These are phyloP conservation scores for Venturia pyrina DNA, from an alignment of 2,329 filamentous ascomycete species.

Conservation along the genomic window DNA sequence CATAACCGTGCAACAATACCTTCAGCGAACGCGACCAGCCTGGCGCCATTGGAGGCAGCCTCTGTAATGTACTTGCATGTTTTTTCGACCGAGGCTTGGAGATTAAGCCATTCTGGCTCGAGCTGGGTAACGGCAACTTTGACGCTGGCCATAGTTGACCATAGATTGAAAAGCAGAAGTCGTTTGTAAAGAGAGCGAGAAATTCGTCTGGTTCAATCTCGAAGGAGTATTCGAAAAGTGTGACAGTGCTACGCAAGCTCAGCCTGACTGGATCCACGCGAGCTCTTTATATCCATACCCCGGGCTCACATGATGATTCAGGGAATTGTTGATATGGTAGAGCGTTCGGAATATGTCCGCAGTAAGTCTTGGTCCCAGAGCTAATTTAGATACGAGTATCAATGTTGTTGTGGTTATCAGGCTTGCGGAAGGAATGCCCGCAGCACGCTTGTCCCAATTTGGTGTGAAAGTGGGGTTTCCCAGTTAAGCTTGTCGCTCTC, in stretches of 20 bases:
- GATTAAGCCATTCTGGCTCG: constrained; percentile 52
- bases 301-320: neutral
- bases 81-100: constrained; percentile 44
- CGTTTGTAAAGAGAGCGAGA: neutral
- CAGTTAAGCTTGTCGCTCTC: neutral
- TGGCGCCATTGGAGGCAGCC: constrained; percentile 43
- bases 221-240: neutral
- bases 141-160: constrained; percentile 1
- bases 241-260: neutral
- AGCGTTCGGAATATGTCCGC: neutral
- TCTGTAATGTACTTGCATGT: constrained; percentile 47
- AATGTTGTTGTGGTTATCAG: constrained; percentile 1
- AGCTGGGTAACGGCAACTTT: constrained; percentile 44
- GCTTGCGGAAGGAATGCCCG: neutral
- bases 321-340: neutral
- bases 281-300: neutral
- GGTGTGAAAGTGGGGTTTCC: neutral
- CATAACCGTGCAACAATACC: constrained; percentile 21
- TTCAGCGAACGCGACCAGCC: constrained; percentile 26
- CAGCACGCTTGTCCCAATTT: neutral
- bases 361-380: neutral
- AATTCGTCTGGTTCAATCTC: neutral
- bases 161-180: neutral
- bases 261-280: neutral
- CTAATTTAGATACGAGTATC: neutral